Evolutionary conservation across 176 grass and related monocot species (phyloP), one percentile per base, ranked within the genome.

Genomic region (Tuctoria greenei): DNA sequence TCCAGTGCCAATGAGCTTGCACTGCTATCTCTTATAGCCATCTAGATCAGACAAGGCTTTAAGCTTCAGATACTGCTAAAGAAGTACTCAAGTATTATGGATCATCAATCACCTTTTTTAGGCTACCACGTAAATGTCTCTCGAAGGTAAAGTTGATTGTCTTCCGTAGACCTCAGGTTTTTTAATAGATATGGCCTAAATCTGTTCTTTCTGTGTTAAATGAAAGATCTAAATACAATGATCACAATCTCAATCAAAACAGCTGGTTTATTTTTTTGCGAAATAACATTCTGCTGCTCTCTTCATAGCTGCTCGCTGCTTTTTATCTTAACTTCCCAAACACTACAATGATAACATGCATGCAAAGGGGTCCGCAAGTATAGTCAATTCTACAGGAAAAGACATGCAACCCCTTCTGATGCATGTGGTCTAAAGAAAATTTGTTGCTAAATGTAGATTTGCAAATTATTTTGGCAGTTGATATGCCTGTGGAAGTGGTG

Each of bases 1-100:
- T 78, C 63, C 82, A 73, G 83, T 86, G 72, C 76, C 89, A 85
- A 77, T 89, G 81, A 83, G 67, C 84, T 90, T 83, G 58, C 84
- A 90, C 81, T 76, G 75, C 43, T 84, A 80, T 78, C 81, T 74
- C 59, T 73, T 66, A n/a, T 73, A 72, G 72, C 56, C 61, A 74
- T 74, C 83, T 85, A 86, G 79, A 82, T 77, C 78, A 86, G 79
- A 82, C 87, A 90, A 73, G 78, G 74, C 54, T 79, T 79, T 79
- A 78, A 81, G 56, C 73, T 86, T 79, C 82, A 73, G 41, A 69
- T 78, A 78, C 61, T 68, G 43, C 81, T 67, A 82, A 85, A 81
- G 71, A 50, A 89, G 44, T 39, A 76, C 64, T 61, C 25, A 61
- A 89, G 50, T 54, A 67, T 25, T 36, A 54, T 61, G 35, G 49